phyloP scores from a whole-genome alignment of 1,284 basidiomycete species.

The Leccinum griseonigrum region DNA sequence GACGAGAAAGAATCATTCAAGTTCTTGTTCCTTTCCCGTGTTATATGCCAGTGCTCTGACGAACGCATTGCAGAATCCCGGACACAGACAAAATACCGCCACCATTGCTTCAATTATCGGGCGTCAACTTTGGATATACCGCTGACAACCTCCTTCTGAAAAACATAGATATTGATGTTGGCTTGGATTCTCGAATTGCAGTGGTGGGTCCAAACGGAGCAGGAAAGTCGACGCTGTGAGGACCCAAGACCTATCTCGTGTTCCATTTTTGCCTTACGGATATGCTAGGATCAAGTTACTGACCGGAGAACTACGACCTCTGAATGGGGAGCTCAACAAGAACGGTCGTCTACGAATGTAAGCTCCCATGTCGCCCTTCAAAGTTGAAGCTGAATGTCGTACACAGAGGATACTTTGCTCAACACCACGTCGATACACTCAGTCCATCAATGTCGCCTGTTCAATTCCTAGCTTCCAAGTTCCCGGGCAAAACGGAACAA shows the following conservation, averaged over 20 bases:
- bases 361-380: constrained; percentile 25
- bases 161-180: constrained; percentile 87
- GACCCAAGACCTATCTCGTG: constrained; percentile 4
- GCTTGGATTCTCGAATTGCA: constrained; percentile 86
- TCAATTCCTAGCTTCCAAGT: constrained; percentile 87
- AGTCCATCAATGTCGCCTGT: constrained; percentile 86
- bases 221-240: constrained; percentile 78
- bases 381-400: constrained; percentile 2
- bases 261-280: constrained; percentile 1
- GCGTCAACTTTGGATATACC: constrained; percentile 90
- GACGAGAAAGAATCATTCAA: constrained; percentile 91
- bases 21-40: constrained; percentile 32
- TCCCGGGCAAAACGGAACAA: constrained; percentile 94
- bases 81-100: constrained; percentile 96
- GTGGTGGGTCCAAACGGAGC: constrained; percentile 85
- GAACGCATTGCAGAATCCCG: constrained; percentile 60
- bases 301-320: constrained; percentile 85
- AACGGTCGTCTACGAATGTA: constrained; percentile 91
- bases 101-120: constrained; percentile 91
- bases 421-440: constrained; percentile 97
- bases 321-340: constrained; percentile 80
- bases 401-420: constrained; percentile 86
- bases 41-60: constrained; percentile 6
- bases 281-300: constrained; percentile 82
- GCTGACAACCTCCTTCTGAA: constrained; percentile 80